These are phyloP conservation scores for Rickenella mellea DNA, from an alignment of 768 basidiomycete genomes.

Conservation along the genomic window DNA sequence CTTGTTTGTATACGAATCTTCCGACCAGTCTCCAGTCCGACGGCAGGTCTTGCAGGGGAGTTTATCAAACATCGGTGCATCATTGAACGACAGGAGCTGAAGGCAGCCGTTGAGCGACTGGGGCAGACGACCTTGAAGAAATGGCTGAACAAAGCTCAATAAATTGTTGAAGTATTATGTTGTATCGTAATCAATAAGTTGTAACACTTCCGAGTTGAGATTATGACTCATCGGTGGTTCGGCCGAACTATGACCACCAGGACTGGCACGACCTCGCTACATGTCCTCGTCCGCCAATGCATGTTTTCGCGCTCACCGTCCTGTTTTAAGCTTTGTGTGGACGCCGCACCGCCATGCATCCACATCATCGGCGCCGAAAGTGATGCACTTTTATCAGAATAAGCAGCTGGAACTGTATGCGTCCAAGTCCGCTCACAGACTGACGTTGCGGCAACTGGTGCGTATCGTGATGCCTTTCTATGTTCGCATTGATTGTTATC, in stretches of 20 bases:
- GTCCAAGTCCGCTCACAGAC: conserved; percentile 54
- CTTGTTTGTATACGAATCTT: conserved; percentile 53
- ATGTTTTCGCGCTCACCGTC: no score
- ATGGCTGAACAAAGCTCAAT: conserved; percentile 60
- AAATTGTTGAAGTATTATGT: conserved; percentile 8
- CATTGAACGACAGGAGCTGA: conserved; percentile 56
- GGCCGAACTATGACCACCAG: no score
- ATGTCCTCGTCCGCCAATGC: no score
- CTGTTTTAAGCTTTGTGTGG: no score
- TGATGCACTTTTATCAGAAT: conserved; percentile 64
- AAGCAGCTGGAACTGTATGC: conserved; percentile 77
- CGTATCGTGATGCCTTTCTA: conserved; percentile 5
- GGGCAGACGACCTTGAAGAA: conserved; percentile 68
- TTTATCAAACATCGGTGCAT: conserved; percentile 70
- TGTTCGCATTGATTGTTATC: conserved; percentile 4
- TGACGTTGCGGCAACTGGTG: conserved; percentile 77
- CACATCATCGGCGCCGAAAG: no score
- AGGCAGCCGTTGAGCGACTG: conserved; percentile 51
- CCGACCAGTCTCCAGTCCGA: conserved; percentile 35
- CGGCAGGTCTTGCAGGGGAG: conserved; percentile 45
- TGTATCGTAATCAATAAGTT: not conserved
- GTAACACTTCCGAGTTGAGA: no score
- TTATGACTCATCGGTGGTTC: no score
- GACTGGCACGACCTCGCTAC: no score
- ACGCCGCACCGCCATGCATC: no score